Base-by-base conservation (phyloP, 140 eudicot genomes). In the Oenanthe javanica region DNA sequence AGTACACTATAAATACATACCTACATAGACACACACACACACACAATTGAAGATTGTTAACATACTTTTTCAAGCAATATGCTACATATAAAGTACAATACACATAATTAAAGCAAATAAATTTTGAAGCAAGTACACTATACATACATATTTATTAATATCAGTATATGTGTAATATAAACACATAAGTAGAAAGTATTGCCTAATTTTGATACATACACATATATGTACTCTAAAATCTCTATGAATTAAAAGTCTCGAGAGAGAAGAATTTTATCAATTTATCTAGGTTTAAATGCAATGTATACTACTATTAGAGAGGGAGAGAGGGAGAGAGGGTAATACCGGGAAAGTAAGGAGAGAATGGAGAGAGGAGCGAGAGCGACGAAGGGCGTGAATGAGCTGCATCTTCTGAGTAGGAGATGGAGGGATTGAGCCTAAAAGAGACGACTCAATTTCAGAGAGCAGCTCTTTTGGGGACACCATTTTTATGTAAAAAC, bases 381-480 rank as follows among this genome's bases (percentile, higher is more conserved):
- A 91, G 74, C 76, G 86, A 61, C 98, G 97, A 84, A 95, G 82
- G 79, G 96, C 92, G 85, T 90, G 97, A n/a, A 92, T 76, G 83
- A 95, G 98, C 80, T 92, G 96, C n/a, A 95, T 83, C 77, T 93
- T 85, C 83, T 89, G 90, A 25, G 96, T 82, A 18, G 99, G 93
- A 21, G 99, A 80, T 13, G 98, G 94, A 5, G 97, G 86, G 42
- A 86, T 81, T 49, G 91, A 79, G 21, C 89, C 89, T 47, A 93
- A 84, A 0, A 95, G 88, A 11, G 96, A 51, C 14, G 96, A 82
- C 59, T 92, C 98, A 45, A 89, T 83, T 31, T 85, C 84, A 52
- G 95, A 81, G 72, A 92, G 90, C 10, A 95, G 89, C 64, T 92
- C 92, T 87, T 95, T 95, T 11, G 97, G 84, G 6, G 97, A 81